A percentile compares a stretch with the other conserved stretches of the same genome.
Conservation (phyloP, 345 rosid genomes). For the Bruguiera sexangula region DNA sequence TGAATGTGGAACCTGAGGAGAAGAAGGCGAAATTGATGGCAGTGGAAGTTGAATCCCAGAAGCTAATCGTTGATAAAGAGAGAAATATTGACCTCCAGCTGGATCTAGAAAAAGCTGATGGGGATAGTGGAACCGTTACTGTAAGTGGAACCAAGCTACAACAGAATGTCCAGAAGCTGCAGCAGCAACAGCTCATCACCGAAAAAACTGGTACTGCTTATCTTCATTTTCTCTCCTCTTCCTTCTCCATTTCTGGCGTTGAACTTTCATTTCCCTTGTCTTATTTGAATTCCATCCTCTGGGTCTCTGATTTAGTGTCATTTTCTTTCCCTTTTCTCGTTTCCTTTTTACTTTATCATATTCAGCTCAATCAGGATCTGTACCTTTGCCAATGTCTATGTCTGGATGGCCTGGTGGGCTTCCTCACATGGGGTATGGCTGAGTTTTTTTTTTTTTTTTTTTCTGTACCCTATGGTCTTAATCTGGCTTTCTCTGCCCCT, state of each 20-base stretch:
- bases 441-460: neutral
- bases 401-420: slow-evolving; percentile 92
- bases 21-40: slow-evolving; percentile 37
- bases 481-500: neutral
- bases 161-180: slow-evolving; percentile 54
- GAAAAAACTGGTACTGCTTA: slow-evolving; percentile 56
- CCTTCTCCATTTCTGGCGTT: neutral
- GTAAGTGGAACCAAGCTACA: slow-evolving; percentile 38
- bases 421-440: slow-evolving; percentile 89
- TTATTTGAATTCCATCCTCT: neutral
- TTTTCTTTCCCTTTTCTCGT: neutral
- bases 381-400: slow-evolving; percentile 75
- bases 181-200: slow-evolving; percentile 27
- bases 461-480: no score
- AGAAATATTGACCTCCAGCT: slow-evolving; percentile 66
- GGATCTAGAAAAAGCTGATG: slow-evolving; percentile 76
- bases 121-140: slow-evolving; percentile 29
- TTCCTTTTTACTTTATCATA: slow-evolving; percentile 6
- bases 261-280: neutral
- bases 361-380: slow-evolving; percentile 62
- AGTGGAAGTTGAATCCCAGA: slow-evolving; percentile 50
- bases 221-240: neutral
- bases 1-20: slow-evolving; percentile 41
- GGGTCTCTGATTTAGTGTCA: slow-evolving; percentile 8
- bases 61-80: slow-evolving; percentile 39